phyloP scores from a whole-genome alignment of 2,329 filamentous ascomycete species.

The Monosporascus sp. region DNA sequence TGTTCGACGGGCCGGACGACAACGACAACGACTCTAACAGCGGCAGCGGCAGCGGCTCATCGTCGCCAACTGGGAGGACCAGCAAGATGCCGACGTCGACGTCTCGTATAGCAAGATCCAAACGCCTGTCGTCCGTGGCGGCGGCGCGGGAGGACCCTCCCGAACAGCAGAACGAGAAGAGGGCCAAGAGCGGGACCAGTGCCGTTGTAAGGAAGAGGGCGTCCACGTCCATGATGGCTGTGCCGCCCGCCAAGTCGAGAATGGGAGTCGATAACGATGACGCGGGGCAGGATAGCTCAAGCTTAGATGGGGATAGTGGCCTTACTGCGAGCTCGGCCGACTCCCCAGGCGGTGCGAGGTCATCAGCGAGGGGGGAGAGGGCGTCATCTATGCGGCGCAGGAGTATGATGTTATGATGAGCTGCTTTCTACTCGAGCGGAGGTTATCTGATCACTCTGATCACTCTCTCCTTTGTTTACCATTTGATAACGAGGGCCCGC shows the following conservation, averaged over 20 bases:
- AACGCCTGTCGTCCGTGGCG: conserved; percentile 37
- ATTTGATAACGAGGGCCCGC: not conserved
- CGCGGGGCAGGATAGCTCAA: conserved; percentile 9
- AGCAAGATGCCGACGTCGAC: conserved; percentile 23
- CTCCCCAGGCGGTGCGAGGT: conserved; percentile 13
- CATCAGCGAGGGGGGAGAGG: conserved; percentile 22
- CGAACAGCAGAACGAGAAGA: conserved; percentile 18
- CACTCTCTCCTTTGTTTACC: conserved; percentile 2
- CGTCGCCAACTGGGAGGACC: conserved; percentile 1
- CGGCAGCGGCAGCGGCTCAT: not conserved
- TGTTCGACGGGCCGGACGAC: conserved; percentile 35
- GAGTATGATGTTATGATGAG: conserved; percentile 54
- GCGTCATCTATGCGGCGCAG: conserved; percentile 40
- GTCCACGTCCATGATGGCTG: conserved; percentile 38
- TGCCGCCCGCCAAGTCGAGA: conserved; percentile 25
- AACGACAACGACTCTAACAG: conserved; percentile 35
- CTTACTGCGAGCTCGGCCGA: conserved; percentile 21
- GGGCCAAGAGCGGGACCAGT: not conserved
- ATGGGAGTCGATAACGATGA: conserved; percentile 18
- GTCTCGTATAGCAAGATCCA: conserved; percentile 29
- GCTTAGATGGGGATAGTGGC: conserved; percentile 28
- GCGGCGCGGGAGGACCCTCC: conserved; percentile 24
- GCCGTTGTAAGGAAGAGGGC: conserved; percentile 31
- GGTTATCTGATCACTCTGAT: conserved; percentile 1
- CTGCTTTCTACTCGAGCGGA: too few relatives aligned